Evolutionary conservation across 352 stramenopile genomes (phyloP), one percentile per base, ranked within the genome.

Genomic region (Phytophthora multivora): DNA sequence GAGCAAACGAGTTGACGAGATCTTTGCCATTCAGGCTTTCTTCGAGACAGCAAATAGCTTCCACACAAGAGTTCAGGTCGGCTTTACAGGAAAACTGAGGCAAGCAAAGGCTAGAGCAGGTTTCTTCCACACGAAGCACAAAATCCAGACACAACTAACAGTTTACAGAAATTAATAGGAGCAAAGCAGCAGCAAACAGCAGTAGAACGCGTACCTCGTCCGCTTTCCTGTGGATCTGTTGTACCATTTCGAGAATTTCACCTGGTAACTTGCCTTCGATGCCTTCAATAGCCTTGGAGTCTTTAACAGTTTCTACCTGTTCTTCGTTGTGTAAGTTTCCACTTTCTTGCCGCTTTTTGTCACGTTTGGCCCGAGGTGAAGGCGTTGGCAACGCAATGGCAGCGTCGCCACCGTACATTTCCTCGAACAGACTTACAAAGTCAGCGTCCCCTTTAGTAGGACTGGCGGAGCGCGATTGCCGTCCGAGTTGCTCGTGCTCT

Each of bases 401-500:
- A 39, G 47, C 59, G 36, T 64, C 51, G 6, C 25, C 47, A 8
- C 63, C 58, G 48, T 72, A 72, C 51, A 68, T 64, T 63, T 72
- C 58, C 28, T 72, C 63, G 4, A 72, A 72, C 38, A 72, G 39
- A 26, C n/a, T 56, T 15, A 59, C 51, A 55, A 68, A 68, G 12
- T 61, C 63, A 3, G 16, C 16, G 13, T 43, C 50, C 35, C 31
- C 26, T 33, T 26, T 57, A 12, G 42, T 19, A 26, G 31, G 18
- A 28, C 10, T 55, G 31, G n/a, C 40, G 0, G 43, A 60, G 12
- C 23, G 43, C n/a, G 30, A 55, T 64, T 53, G 41, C 2, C 36
- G 25, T 9, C 23, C 26, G 2, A 49, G 42, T 12, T 64, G 53
- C n/a, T 59, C 57, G 3, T 68, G 56, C 26, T 72, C 63, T 35